Evolutionary conservation across 139 green algal species (phyloP).

Genomic region (Pseudopediastrum boryanum): DNA sequence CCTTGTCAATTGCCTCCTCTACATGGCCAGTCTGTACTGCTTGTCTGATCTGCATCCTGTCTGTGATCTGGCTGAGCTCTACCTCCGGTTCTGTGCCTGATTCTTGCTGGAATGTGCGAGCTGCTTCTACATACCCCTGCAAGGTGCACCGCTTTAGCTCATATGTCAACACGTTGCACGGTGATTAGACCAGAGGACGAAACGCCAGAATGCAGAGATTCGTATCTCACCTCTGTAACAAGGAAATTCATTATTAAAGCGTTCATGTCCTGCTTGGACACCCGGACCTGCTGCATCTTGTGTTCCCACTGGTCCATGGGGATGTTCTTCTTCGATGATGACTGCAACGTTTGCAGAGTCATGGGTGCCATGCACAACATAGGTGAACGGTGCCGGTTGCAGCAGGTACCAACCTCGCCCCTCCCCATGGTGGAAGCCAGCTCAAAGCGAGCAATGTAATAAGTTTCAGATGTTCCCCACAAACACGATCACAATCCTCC

Average conservation of each 20-base stretch:
- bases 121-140: slow-evolving; percentile 94
- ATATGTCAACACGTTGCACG: not conserved
- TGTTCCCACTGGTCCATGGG: slow-evolving; percentile 77
- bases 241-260: slow-evolving; percentile 96
- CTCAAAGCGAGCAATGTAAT: no score
- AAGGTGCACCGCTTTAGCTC: not conserved
- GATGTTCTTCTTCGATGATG: slow-evolving; percentile 32
- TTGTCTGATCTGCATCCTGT: slow-evolving; percentile 89
- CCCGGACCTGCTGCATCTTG: slow-evolving; percentile 65
- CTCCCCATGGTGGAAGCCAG: no score
- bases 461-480: no score
- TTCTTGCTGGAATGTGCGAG: slow-evolving; percentile 85
- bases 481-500: no score
- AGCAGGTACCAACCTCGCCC: no score
- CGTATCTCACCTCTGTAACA: slow-evolving; percentile 86
- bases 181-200: not conserved
- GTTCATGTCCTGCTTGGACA: slow-evolving; percentile 94
- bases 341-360: no score
- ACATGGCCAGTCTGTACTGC: slow-evolving; percentile 86
- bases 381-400: no score
- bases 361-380: no score
- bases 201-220: not conserved
- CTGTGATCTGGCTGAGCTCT: slow-evolving; percentile 82
- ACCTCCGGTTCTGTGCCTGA: slow-evolving; percentile 73
- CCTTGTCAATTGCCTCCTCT: slow-evolving; percentile 82